A percentile compares a stretch with the other conserved stretches of the same genome.
phyloP scores from a whole-genome alignment of 2,329 filamentous ascomycete genomes.

The Fusarium ambrosium region DNA sequence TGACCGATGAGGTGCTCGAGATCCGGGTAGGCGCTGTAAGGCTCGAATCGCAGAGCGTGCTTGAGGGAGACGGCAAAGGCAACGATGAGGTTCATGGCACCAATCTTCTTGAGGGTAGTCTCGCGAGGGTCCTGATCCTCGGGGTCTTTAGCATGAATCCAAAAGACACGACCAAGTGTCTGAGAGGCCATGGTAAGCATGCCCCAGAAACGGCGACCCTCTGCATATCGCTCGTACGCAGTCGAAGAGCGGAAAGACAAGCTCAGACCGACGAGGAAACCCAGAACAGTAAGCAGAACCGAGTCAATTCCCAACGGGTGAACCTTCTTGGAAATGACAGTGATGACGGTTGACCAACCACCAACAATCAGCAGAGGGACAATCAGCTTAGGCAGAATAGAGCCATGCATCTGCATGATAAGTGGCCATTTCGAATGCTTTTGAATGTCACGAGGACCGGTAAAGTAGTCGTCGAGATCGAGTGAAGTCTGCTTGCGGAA shows the following conservation, averaged over 20 bases:
- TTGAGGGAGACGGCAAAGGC: constrained; percentile 84
- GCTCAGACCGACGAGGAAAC: constrained; percentile 86
- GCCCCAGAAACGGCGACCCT: constrained; percentile 75
- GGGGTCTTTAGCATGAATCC: constrained; percentile 79
- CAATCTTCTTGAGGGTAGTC: constrained; percentile 78
- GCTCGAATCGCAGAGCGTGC: constrained; percentile 87
- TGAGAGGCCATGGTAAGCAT: constrained; percentile 72
- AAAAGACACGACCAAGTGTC: constrained; percentile 81
- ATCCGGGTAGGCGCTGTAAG: constrained; percentile 82
- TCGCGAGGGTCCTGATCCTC: constrained; percentile 68
- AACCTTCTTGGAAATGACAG: constrained; percentile 64
- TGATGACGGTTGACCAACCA: constrained; percentile 76
- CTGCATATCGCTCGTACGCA: constrained; percentile 80
- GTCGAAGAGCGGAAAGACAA: constrained; percentile 83
- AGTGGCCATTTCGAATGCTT: constrained; percentile 83
- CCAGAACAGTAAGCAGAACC: constrained; percentile 77
- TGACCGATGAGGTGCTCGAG: constrained; percentile 77
- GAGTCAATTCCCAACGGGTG: constrained; percentile 54
- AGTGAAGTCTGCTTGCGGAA: constrained; percentile 55
- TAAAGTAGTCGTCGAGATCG: constrained; percentile 73
- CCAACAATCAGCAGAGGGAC: constrained; percentile 74
- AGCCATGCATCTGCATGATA: constrained; percentile 82
- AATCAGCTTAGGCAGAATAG: constrained; percentile 80
- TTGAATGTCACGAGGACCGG: constrained; percentile 76
- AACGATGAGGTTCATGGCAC: constrained; percentile 81